phyloP scores from a whole-genome alignment of 2,329 filamentous ascomycete species.

The Trichophyton equinum region DNA sequence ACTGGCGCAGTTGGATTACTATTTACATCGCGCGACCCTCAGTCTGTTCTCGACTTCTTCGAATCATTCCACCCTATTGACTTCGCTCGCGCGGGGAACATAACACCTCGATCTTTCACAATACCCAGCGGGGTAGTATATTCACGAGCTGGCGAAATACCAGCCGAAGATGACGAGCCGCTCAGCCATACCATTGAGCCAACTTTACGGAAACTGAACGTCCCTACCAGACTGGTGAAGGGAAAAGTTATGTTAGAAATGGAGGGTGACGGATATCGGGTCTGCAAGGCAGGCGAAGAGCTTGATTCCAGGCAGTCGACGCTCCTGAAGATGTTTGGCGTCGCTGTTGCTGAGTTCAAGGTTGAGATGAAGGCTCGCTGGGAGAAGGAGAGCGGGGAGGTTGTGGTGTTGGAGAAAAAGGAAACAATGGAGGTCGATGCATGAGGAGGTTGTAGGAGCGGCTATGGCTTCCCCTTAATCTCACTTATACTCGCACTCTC shows the following conservation, averaged over 20 bases:
- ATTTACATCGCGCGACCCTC: slow-evolving; percentile 66
- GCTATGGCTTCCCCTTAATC: background rate
- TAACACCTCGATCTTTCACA: slow-evolving; percentile 60
- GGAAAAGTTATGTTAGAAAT: slow-evolving; percentile 69
- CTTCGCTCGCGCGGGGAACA: slow-evolving; percentile 77
- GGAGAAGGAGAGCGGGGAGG: slow-evolving; percentile 28
- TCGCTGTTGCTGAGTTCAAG: slow-evolving; percentile 82
- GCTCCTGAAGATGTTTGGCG: slow-evolving; percentile 82
- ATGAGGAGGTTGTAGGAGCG: slow-evolving; percentile 7
- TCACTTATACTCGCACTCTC: background rate
- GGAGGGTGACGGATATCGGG: slow-evolving; percentile 47
- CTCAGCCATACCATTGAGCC: slow-evolving; percentile 82
- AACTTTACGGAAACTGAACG: slow-evolving; percentile 73
- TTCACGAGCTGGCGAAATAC: slow-evolving; percentile 63
- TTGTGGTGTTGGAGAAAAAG: slow-evolving; percentile 28
- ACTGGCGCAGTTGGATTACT: slow-evolving; percentile 77
- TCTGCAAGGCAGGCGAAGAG: slow-evolving; percentile 74
- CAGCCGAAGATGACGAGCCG: slow-evolving; percentile 69
- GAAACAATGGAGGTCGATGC: slow-evolving; percentile 33
- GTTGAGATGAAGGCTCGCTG: slow-evolving; percentile 62
- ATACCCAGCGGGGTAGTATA: slow-evolving; percentile 76
- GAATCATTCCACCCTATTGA: slow-evolving; percentile 60
- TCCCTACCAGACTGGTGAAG: slow-evolving; percentile 79
- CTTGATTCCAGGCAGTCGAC: slow-evolving; percentile 87
- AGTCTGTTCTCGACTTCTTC: slow-evolving; percentile 61